phyloP scores from a whole-genome alignment of 192 early-diverging fungal genomes.

The Gaertneriomyces sp. region DNA sequence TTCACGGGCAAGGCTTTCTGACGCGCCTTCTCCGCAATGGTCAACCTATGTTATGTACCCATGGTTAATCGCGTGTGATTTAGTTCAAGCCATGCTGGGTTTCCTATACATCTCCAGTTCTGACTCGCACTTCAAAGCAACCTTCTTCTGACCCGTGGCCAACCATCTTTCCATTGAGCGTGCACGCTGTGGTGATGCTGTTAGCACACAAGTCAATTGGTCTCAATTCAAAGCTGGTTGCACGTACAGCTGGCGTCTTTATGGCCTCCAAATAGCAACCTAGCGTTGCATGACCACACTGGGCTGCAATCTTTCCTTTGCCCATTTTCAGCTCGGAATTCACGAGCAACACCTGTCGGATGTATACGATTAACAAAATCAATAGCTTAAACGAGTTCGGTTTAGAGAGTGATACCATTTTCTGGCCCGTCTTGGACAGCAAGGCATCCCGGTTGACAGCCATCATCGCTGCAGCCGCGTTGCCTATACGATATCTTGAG shows the following conservation, averaged over 20 bases:
- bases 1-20: slow-evolving; percentile 2
- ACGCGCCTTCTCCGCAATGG: neutral
- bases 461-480: no score
- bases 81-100: no score
- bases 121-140: neutral
- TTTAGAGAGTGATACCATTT: no score
- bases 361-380: no score
- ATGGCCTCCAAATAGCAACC: slow-evolving; percentile 1
- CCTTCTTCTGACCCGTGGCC: neutral
- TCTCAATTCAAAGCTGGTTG: neutral
- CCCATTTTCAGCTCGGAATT: slow-evolving; percentile 5
- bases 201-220: neutral
- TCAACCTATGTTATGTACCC: no score
- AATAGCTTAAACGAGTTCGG: no score
- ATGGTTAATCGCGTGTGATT: no score
- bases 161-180: neutral
- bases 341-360: neutral
- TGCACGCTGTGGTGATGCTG: neutral
- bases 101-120: neutral
- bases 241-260: neutral
- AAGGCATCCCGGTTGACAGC: no score
- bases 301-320: neutral
- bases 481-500: no score
- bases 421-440: no score
- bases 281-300: slow-evolving; percentile 1